Evolutionary conservation across 1,139 yeast genomes (phyloP).

Genomic region (Williopsis jadinii): DNA sequence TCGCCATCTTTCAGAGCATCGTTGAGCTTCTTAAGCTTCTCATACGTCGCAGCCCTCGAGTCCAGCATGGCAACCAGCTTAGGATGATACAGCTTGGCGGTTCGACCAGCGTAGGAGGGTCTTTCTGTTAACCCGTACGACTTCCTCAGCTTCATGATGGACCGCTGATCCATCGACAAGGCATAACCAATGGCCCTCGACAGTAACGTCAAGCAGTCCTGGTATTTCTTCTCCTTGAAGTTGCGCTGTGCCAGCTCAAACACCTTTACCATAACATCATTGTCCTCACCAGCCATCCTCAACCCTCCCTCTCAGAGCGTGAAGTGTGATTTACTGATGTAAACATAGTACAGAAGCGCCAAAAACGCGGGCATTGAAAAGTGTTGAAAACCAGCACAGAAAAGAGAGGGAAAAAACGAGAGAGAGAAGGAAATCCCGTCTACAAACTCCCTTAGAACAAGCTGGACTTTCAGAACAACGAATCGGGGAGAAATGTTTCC

Average conservation of each 20-base stretch:
- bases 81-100: constrained; percentile 23
- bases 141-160: constrained; percentile 6
- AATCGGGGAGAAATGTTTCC: too few relatives aligned
- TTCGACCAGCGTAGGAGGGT: constrained; percentile 10
- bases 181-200: constrained; percentile 17
- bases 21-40: constrained; percentile 36
- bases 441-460: too few relatives aligned
- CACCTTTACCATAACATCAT: constrained; percentile 7
- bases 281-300: not conserved
- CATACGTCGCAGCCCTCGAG: constrained; percentile 51
- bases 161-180: constrained; percentile 11
- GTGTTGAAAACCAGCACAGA: too few relatives aligned
- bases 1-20: constrained; percentile 42
- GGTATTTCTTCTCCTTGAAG: constrained; percentile 12
- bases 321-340: too few relatives aligned
- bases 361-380: too few relatives aligned
- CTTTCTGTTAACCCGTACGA: constrained; percentile 10
- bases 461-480: too few relatives aligned
- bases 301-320: too few relatives aligned
- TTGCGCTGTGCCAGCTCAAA: constrained; percentile 13
- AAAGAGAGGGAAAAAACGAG: too few relatives aligned
- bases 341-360: too few relatives aligned
- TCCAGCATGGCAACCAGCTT: constrained; percentile 29
- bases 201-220: constrained; percentile 12
- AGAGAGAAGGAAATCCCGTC: too few relatives aligned